These are phyloP conservation scores for Wickerhamomyces pijperi DNA, from an alignment of 805 yeast species.

Conservation along the genomic window DNA sequence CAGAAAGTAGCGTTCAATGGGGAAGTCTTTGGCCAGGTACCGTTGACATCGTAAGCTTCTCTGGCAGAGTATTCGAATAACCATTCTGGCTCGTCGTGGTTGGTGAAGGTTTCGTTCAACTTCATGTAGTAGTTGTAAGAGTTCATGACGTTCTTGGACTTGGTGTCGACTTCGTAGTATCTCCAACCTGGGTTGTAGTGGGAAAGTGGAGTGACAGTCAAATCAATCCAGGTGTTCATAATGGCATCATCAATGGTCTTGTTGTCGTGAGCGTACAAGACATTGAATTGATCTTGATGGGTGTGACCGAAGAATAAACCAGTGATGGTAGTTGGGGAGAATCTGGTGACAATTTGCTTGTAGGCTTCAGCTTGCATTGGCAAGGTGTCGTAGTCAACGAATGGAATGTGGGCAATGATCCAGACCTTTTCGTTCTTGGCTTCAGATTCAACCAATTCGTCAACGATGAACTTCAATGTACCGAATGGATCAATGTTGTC, in stretches of 20 bases:
- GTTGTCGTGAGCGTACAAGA: conserved; percentile 39
- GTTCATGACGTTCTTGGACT: conserved; percentile 50
- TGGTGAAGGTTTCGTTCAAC: conserved; percentile 44
- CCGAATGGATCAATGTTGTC: conserved; percentile 50
- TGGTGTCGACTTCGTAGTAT: conserved; percentile 54
- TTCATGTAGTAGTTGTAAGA: conserved; percentile 48
- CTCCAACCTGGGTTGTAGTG: conserved; percentile 63
- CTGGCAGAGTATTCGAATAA: conserved; percentile 54
- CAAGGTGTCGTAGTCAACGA: conserved; percentile 40
- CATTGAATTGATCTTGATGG: conserved; percentile 56
- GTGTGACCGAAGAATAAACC: conserved; percentile 64
- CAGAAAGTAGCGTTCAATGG: conserved; percentile 64
- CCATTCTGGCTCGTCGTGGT: conserved; percentile 51
- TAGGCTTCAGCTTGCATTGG: conserved; percentile 51
- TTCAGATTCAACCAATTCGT: conserved; percentile 55
- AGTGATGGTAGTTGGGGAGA: conserved; percentile 59
- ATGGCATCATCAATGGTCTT: conserved; percentile 34
- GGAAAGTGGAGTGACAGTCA: conserved; percentile 51
- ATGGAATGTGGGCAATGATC: conserved; percentile 63
- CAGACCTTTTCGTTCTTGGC: conserved; percentile 51
- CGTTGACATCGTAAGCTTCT: conserved; percentile 37
- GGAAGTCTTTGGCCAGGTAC: conserved; percentile 43
- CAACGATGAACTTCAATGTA: conserved; percentile 45
- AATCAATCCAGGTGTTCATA: conserved; percentile 54
- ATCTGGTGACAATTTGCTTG: conserved; percentile 49